Evolutionary conservation across 202 grass and related monocot species (phyloP).

Genomic region (Brachypodium distachyon): DNA sequence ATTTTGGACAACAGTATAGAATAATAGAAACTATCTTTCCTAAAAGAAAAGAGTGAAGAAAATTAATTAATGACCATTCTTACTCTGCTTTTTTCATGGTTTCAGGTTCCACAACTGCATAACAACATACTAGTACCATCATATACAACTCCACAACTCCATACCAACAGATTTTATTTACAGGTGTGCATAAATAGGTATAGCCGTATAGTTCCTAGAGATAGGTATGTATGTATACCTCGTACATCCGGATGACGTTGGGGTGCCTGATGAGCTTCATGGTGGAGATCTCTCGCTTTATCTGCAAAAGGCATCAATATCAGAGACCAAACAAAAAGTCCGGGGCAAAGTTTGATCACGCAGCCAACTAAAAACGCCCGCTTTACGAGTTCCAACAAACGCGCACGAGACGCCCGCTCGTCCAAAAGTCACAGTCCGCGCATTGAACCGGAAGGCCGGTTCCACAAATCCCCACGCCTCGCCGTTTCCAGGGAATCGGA

Average conservation of each 20-base stretch:
- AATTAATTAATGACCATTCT: neutral
- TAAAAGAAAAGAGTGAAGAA: no score
- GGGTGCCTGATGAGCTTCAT: constrained; percentile 98
- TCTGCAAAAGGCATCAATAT: constrained; percentile 39
- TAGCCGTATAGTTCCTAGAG: neutral
- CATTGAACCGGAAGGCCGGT: neutral
- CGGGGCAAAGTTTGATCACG: neutral
- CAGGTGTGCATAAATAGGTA: neutral
- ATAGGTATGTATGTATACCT: constrained; percentile 31
- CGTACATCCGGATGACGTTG: constrained; percentile 88
- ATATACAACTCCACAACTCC: no score
- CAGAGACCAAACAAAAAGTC: neutral
- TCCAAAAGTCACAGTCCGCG: constrained; percentile 1
- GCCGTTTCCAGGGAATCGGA: neutral
- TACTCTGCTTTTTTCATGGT: neutral
- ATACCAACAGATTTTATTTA: neutral
- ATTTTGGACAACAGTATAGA: no score
- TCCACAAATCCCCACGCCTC: neutral
- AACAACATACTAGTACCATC: neutral
- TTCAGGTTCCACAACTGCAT: neutral
- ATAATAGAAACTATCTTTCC: no score
- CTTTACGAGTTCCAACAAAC: constrained; percentile 4
- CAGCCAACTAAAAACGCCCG: neutral
- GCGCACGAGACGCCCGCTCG: neutral
- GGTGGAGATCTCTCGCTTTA: constrained; percentile 96